phyloP scores from a whole-genome alignment of 2,329 filamentous ascomycete species.

The Pseudopyricularia cyperi region DNA sequence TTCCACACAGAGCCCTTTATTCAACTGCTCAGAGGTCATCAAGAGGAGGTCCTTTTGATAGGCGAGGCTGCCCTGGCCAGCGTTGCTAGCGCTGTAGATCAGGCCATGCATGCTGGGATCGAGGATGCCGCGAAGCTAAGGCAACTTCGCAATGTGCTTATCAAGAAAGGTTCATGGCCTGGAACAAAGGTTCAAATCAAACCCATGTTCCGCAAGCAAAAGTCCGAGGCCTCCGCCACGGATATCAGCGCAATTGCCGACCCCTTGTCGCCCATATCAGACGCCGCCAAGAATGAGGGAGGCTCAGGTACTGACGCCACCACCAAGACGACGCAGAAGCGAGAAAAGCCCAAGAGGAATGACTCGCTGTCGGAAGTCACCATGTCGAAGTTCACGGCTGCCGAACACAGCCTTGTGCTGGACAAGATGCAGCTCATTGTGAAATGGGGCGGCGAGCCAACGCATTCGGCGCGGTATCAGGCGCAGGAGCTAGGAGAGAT shows the following conservation, averaged over 20 bases:
- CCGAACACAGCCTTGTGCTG: conserved; percentile 81
- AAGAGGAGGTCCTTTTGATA: conserved; percentile 89
- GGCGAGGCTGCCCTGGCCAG: conserved; percentile 81
- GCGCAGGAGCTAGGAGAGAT: conserved; percentile 89
- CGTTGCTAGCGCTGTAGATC: conserved; percentile 76
- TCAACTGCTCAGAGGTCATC: conserved; percentile 83
- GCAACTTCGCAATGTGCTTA: conserved; percentile 70
- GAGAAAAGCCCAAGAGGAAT: conserved; percentile 47
- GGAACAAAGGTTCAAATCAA: conserved; percentile 99
- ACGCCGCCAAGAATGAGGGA: conserved; percentile 5
- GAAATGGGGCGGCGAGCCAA: conserved; percentile 98
- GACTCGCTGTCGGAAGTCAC: conserved; percentile 85
- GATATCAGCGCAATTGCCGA: not conserved
- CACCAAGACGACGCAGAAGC: conserved; percentile 12
- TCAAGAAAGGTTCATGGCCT: conserved; percentile 86
- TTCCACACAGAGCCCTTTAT: conserved; percentile 97
- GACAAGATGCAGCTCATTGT: conserved; percentile 97
- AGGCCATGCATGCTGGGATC: conserved; percentile 63
- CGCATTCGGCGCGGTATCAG: conserved; percentile 92
- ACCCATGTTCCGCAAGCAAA: conserved; percentile 92
- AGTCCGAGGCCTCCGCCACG: conserved; percentile 35
- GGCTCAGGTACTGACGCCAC: conserved; percentile 6
- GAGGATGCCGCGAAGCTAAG: conserved; percentile 84
- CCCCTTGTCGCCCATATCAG: not conserved
- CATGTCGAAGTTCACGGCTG: conserved; percentile 85